Conservation (phyloP, 495 filamentous ascomycete genomes). For the Hypoxylon crocopeplum region DNA sequence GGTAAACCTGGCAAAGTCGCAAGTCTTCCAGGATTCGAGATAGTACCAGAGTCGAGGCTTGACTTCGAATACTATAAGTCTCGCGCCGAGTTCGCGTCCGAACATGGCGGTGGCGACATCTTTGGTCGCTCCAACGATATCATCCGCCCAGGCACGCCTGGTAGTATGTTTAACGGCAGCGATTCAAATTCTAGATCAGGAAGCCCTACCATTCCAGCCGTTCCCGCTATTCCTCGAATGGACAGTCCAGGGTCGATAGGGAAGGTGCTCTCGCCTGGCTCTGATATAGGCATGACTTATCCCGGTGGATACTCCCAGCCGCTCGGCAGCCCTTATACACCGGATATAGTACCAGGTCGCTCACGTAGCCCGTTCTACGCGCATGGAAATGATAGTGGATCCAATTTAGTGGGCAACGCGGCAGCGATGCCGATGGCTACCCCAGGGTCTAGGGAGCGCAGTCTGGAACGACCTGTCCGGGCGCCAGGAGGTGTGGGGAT, state of each 20-base stretch:
- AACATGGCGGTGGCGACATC: constrained; percentile 79
- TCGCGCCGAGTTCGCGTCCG: constrained; percentile 84
- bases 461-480: constrained; percentile 36
- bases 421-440: constrained; percentile 48
- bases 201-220: constrained; percentile 45
- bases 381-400: constrained; percentile 52
- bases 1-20: constrained; percentile 73
- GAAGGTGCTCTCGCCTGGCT: constrained; percentile 29
- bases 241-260: constrained; percentile 26
- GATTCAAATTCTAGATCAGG: constrained; percentile 48
- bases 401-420: constrained; percentile 51
- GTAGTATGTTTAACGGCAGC: constrained; percentile 53
- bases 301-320: constrained; percentile 37
- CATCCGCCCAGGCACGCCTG: constrained; percentile 70
- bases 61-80: constrained; percentile 94
- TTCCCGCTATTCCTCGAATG: constrained; percentile 31
- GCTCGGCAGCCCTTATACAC: constrained; percentile 26
- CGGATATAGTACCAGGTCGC: constrained; percentile 8
- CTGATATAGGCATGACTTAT: constrained; percentile 39
- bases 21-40: constrained; percentile 72
- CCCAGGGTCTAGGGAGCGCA: constrained; percentile 43
- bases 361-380: constrained; percentile 48
- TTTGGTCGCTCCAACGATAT: constrained; percentile 73
- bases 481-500: constrained; percentile 47
- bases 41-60: constrained; percentile 87